These are phyloP conservation scores for Aspergillus indologenus DNA, from an alignment of 495 filamentous ascomycete species.

Conservation along the genomic window DNA sequence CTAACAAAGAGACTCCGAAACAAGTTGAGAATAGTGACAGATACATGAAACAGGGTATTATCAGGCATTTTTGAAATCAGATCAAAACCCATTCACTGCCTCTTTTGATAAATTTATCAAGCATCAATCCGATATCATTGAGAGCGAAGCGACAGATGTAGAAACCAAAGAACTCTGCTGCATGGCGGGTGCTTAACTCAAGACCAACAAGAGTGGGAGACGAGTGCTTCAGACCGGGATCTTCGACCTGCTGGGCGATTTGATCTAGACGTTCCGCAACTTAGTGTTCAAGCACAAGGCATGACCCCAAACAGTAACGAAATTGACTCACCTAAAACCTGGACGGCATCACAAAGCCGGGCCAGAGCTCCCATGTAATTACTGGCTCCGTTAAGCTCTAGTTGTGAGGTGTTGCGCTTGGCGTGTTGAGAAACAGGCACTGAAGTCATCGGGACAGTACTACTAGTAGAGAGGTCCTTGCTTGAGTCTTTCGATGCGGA, in stretches of 20 bases:
- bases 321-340: slow-evolving; percentile 77
- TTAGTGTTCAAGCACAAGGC: neutral
- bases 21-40: neutral
- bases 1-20: no score
- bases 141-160: slow-evolving; percentile 93
- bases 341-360: slow-evolving; percentile 88
- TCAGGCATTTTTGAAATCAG: slow-evolving; percentile 5
- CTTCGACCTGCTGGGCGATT: slow-evolving; percentile 93
- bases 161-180: slow-evolving; percentile 96
- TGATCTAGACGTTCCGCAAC: slow-evolving; percentile 59
- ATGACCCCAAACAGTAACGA: neutral
- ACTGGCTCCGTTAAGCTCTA: slow-evolving; percentile 78
- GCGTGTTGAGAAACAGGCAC: slow-evolving; percentile 55
- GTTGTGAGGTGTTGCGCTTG: slow-evolving; percentile 64
- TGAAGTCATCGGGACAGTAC: slow-evolving; percentile 78
- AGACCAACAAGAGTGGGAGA: slow-evolving; percentile 87
- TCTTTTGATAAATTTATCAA: slow-evolving; percentile 97
- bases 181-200: slow-evolving; percentile 88
- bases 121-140: slow-evolving; percentile 75
- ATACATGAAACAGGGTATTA: slow-evolving; percentile 15
- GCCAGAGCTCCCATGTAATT: slow-evolving; percentile 90
- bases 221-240: slow-evolving; percentile 80
- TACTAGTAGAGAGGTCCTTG: slow-evolving; percentile 61
- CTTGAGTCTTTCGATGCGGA: slow-evolving; percentile 44
- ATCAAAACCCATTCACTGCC: slow-evolving; percentile 91